Base-by-base conservation (phyloP, 2,329 filamentous ascomycete genomes). In the Ilyonectria sp. region DNA sequence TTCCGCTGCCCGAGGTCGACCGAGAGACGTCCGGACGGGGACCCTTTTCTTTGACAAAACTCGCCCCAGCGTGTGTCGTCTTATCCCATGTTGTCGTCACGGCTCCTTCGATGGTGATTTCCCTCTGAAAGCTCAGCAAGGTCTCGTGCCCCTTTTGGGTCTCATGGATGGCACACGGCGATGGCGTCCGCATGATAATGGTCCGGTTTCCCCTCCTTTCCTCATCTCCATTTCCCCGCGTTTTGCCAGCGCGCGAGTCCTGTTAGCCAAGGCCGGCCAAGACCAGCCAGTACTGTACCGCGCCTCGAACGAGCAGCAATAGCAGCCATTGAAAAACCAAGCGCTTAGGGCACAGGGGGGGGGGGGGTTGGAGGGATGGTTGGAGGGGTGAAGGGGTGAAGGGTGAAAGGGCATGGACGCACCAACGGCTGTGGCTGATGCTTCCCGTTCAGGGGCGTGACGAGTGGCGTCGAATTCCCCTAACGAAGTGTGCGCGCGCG, bases 211-310 rank as follows among this genome's bases (percentile, higher is more conserved):
- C 55, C 44, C 61, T 65, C 60, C 68, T 65, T 71, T 69, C 67
- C 67, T 72, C 73, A 69, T 67, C 68, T 64, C 73, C 73, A 71
- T 75, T 75, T 75, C 73, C 73, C 73, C 73, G 73, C 73, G 73
- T 75, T 75, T 74, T 56, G 47, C 57, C 49, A 29, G 43, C 26
- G 13, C 50, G 19, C 43, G 29, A 21, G 43, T 37, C 52, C 61
- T 52, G 55, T 52, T 29, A 67, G 63, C 50, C 63, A 57, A 37
- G 49, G 43, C 11, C 43, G 60, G 62, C 50, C 56, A 57, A 35
- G 47, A 17, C 47, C 52, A 43, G 11, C 43, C 31, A 64, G 49
- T 11, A 43, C 3, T 6, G 40, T 17, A 46, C 56, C 63, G 50
- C 56, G 63, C 63, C 63, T 60, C 56, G 46, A 7, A 23, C 23